phyloP scores from a whole-genome alignment of 2,329 filamentous ascomycete species.

The Mollisiaceae sp. region DNA sequence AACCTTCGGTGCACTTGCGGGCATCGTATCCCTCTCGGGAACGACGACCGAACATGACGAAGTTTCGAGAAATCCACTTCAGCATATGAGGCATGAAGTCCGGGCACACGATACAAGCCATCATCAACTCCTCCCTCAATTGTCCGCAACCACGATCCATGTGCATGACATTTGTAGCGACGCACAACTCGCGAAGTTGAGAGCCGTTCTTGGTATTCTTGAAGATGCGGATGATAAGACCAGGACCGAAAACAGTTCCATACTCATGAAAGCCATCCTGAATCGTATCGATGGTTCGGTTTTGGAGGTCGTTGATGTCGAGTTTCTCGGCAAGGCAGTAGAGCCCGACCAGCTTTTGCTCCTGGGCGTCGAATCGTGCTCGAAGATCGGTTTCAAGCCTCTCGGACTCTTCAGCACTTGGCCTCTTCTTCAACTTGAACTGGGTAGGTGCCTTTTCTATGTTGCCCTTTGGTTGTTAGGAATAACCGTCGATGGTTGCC shows the following conservation, averaged over 20 bases:
- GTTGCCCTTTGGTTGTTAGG: neutral
- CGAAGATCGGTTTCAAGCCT: conserved; percentile 22
- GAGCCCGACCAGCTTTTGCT: conserved; percentile 23
- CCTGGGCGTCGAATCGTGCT: conserved; percentile 18
- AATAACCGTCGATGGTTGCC: neutral
- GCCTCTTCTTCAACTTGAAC: conserved; percentile 7
- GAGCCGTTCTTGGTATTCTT: conserved; percentile 24
- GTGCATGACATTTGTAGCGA: conserved; percentile 28
- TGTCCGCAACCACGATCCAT: conserved; percentile 28
- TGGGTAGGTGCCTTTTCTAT: conserved; percentile 16
- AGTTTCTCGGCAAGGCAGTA: conserved; percentile 29
- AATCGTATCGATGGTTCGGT: conserved; percentile 30
- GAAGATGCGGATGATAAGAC: conserved; percentile 19
- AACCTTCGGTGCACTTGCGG: conserved; percentile 17
- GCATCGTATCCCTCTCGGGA: conserved; percentile 12
- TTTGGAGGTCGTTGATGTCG: conserved; percentile 24
- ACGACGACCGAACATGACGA: conserved; percentile 24
- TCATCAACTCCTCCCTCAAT: conserved; percentile 26
- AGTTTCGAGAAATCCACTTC: conserved; percentile 31
- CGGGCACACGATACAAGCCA: conserved; percentile 10
- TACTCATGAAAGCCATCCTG: conserved; percentile 31
- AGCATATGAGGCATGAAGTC: conserved; percentile 29
- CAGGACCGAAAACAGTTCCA: conserved; percentile 26
- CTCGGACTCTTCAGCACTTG: neutral
- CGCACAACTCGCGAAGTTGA: conserved; percentile 29